Percentiles rank a stretch among this genome's conserved stretches.
These are phyloP conservation scores for Neonectria hederae DNA, from an alignment of 2,329 filamentous ascomycete species.

Conservation along the genomic window DNA sequence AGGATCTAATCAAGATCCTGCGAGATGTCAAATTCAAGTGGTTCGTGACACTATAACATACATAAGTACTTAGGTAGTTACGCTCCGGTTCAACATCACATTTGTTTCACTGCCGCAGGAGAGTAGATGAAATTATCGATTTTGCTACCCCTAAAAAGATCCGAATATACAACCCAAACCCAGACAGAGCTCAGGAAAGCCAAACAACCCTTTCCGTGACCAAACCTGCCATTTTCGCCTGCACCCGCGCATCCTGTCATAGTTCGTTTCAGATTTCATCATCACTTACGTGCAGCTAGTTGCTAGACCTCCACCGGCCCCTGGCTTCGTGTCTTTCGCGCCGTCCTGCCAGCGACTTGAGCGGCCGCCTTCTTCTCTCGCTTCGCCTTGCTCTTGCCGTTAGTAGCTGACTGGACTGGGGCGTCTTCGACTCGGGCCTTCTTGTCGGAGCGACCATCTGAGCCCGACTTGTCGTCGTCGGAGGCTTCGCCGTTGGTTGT, in stretches of 20 bases:
- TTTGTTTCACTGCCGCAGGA: neutral
- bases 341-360: constrained; percentile 46
- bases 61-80: no score
- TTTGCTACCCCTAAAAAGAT: constrained; percentile 26
- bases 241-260: constrained; percentile 16
- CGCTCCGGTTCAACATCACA: neutral
- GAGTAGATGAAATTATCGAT: constrained; percentile 8
- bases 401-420: constrained; percentile 32
- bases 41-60: no score
- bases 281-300: constrained; percentile 2
- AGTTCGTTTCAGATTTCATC: constrained; percentile 6
- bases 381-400: constrained; percentile 42
- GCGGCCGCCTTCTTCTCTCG: constrained; percentile 46
- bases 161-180: constrained; percentile 32
- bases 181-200: constrained; percentile 27
- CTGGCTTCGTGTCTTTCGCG: constrained; percentile 56
- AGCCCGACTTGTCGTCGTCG: constrained; percentile 37
- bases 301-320: constrained; percentile 46
- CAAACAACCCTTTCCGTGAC: constrained; percentile 14
- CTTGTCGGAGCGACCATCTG: constrained; percentile 49
- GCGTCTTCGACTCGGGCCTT: constrained; percentile 53
- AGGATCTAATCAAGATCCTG: neutral
- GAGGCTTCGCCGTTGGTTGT: constrained; percentile 30
- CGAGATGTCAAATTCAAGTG: neutral
- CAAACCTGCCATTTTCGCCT: constrained; percentile 37